phyloP scores from a whole-genome alignment of 345 rosid genomes.

The Stellera chamaejasme region DNA sequence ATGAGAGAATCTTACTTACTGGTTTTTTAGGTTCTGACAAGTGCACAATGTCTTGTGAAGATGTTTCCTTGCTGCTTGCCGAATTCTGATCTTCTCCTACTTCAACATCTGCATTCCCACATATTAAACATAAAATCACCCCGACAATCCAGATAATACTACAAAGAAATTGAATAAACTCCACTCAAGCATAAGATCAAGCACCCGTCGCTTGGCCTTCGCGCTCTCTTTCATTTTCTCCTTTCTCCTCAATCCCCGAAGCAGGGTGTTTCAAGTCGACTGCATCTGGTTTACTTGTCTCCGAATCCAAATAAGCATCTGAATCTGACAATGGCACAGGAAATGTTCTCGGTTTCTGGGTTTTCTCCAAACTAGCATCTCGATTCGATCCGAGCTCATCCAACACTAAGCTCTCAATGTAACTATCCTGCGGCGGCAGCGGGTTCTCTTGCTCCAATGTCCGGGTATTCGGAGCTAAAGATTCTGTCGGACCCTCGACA shows the following conservation, averaged over 20 bases:
- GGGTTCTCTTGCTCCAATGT: slow-evolving; percentile 34
- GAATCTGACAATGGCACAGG: slow-evolving; percentile 61
- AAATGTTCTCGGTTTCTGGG: slow-evolving; percentile 42
- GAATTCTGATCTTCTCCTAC: slow-evolving; percentile 28
- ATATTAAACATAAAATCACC: background rate
- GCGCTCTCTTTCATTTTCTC: slow-evolving; percentile 28
- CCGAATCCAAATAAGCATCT: slow-evolving; percentile 29
- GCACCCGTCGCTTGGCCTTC: slow-evolving; percentile 37
- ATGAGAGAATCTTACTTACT: slow-evolving; percentile 30
- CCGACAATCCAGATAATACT: background rate
- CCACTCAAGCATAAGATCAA: slow-evolving; percentile 11
- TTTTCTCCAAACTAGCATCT: slow-evolving; percentile 26
- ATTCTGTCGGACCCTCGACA: slow-evolving; percentile 60
- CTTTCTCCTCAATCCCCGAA: slow-evolving; percentile 24
- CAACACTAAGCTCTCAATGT: slow-evolving; percentile 19
- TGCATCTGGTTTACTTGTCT: slow-evolving; percentile 13
- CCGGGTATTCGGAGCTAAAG: slow-evolving; percentile 42
- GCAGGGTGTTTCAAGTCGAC: slow-evolving; percentile 13
- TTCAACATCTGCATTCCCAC: slow-evolving; percentile 27
- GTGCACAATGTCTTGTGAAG: slow-evolving; percentile 34
- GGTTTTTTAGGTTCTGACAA: slow-evolving; percentile 44
- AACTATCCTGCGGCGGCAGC: slow-evolving; percentile 11
- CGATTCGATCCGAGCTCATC: slow-evolving; percentile 20
- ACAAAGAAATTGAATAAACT: background rate
- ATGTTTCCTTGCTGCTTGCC: slow-evolving; percentile 27